Conservation (phyloP, 371 early-diverging fungal species). For the Mortierella sp. region DNA sequence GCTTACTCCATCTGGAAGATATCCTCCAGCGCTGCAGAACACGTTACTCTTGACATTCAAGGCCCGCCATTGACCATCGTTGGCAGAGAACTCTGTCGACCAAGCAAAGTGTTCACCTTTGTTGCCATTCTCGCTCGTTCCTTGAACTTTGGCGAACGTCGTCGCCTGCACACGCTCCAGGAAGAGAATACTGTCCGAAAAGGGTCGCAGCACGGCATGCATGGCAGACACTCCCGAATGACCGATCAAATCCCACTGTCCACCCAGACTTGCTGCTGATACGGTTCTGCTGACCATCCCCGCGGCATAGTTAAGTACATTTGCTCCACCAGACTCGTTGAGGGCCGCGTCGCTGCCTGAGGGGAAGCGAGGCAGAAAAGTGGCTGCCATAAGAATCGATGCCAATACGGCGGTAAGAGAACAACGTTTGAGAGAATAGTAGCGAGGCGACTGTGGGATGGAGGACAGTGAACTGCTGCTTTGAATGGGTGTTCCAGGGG, state of each 20-base stretch:
- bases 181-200: slow-evolving; percentile 50
- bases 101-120: slow-evolving; percentile 60
- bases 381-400: slow-evolving; percentile 15
- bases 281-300: background rate
- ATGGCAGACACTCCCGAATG: slow-evolving; percentile 58
- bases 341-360: slow-evolving; percentile 29
- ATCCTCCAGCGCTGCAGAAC: slow-evolving; percentile 76
- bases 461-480: background rate
- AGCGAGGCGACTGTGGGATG: slow-evolving; percentile 9
- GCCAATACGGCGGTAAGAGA: slow-evolving; percentile 18
- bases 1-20: slow-evolving; percentile 63
- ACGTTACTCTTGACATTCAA: slow-evolving; percentile 69
- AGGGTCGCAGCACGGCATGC: slow-evolving; percentile 57
- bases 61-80: slow-evolving; percentile 62
- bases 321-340: background rate
- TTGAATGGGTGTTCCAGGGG: background rate
- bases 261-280: slow-evolving; percentile 38
- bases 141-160: slow-evolving; percentile 32
- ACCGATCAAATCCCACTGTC: slow-evolving; percentile 56
- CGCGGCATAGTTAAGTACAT: background rate
- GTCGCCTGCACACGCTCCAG: slow-evolving; percentile 44
- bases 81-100: slow-evolving; percentile 65
- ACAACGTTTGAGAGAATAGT: slow-evolving; percentile 25
- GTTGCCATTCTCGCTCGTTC: slow-evolving; percentile 31
- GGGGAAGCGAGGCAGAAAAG: slow-evolving; percentile 9